phyloP scores from a whole-genome alignment of 345 rosid species.

The Citrus mangshanensis region DNA sequence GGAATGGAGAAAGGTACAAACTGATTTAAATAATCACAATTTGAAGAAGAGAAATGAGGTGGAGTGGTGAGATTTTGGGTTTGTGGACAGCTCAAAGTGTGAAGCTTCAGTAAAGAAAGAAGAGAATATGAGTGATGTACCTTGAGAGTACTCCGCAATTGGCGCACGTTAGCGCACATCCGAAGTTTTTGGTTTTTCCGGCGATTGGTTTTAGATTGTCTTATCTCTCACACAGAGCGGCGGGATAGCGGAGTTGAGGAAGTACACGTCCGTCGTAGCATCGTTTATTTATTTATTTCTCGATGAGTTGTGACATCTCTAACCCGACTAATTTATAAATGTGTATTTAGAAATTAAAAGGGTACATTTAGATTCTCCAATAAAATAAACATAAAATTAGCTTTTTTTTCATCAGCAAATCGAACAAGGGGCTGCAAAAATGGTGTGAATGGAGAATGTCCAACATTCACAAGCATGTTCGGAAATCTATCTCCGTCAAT shows the following conservation, averaged over 20 bases:
- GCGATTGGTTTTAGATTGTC: neutral
- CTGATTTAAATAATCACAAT: constrained; percentile 33
- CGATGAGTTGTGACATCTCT: too few species aligned
- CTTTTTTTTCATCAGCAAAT: too few species aligned
- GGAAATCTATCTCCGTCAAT: too few species aligned
- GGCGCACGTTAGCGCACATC: constrained; percentile 33
- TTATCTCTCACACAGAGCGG: neutral
- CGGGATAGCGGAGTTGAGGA: neutral
- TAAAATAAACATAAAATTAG: too few species aligned
- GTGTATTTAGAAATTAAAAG: too few species aligned
- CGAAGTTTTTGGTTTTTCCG: constrained; percentile 8
- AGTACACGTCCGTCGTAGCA: neutral
- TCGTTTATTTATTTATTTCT: neutral
- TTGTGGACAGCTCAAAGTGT: neutral
- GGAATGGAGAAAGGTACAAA: constrained; percentile 35
- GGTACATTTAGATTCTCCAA: too few species aligned
- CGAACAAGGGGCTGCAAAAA: too few species aligned
- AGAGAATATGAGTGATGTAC: constrained; percentile 18
- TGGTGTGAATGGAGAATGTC: too few species aligned
- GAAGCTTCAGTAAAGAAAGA: neutral
- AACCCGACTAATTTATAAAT: too few species aligned
- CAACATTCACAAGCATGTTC: too few species aligned
- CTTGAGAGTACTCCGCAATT: constrained; percentile 23
- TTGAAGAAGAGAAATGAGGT: constrained; percentile 11
- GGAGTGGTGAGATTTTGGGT: constrained; percentile 4